Evolutionary conservation across 1,139 yeast genomes (phyloP), one percentile per base, ranked within the genome.

Genomic region (Kodamaea fungicola): DNA sequence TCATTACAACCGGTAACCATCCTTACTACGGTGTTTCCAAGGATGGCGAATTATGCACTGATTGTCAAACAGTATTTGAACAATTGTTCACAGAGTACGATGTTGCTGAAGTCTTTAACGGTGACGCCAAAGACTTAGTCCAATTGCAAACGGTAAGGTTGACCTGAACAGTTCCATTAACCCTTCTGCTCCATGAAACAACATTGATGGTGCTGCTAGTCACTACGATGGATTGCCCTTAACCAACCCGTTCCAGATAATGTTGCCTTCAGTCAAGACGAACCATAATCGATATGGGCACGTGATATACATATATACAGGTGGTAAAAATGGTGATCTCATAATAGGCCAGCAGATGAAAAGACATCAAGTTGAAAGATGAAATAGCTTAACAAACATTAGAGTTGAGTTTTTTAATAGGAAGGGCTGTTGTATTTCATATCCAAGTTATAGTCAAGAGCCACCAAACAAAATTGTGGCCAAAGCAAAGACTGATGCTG

Each of bases 131-230:
- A 27, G 39, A 28, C 13, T 35, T 25, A 2, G 27, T 3, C 39
- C 39, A 4, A 29, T 35, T 24, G 34, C 34, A 10, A 22, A 32
- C 24, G 29, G 32, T 12, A 27, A 12, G 7, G 10, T 35, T 13
- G 39, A 35, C 19, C 39, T 35, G 7, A 35, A 35, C 27, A 35
- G 39, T 5, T 35, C 32, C 12, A 35, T 32, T 30, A 35, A 35
- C 27, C 39, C 39, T n/a, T 32, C 39, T 12, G 31, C 39, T 8
- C 39, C 39, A 19, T 35, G 39, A 35, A 32, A 35, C 33, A 35
- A 32, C 12, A 28, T 35, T 29, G 32, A 35, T 26, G 39, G 39
- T 28, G 32, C 32, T 29, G 39, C 39, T 3, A 35, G 39, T n/a
- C 39, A 35, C 27, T 35, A 35, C 30, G 39, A 35, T 19, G 39